These are phyloP conservation scores for Euphorbia corollata DNA, from an alignment of 441 rosid species.

Conservation along the genomic window DNA sequence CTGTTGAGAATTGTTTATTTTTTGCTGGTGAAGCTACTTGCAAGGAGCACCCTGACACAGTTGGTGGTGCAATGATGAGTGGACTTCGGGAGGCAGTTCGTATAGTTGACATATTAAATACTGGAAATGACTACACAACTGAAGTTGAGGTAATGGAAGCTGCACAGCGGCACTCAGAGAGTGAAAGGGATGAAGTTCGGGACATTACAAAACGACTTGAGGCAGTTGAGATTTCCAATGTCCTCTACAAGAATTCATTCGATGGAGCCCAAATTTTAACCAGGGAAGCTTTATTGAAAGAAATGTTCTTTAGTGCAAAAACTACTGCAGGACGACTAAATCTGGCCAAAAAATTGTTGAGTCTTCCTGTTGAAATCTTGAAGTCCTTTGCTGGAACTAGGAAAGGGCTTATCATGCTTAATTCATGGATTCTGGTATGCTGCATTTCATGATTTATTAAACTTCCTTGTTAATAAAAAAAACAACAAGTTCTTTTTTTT, in stretches of 20 bases:
- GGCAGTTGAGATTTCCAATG: slow-evolving; percentile 84
- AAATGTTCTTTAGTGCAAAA: slow-evolving; percentile 85
- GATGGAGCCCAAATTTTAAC: slow-evolving; percentile 55
- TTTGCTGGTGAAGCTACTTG: slow-evolving; percentile 99
- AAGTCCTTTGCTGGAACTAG: slow-evolving; percentile 97
- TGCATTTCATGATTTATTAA: slow-evolving; percentile 10
- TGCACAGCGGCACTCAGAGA: slow-evolving; percentile 67
- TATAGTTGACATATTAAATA: slow-evolving; percentile 71
- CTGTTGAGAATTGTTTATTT: slow-evolving; percentile 88
- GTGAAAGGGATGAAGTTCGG: slow-evolving; percentile 90
- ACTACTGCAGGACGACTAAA: slow-evolving; percentile 80
- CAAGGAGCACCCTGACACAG: slow-evolving; percentile 99
- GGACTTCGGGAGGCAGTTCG: slow-evolving; percentile 99
- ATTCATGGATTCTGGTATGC: slow-evolving; percentile 95
- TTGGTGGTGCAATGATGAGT: slow-evolving; percentile 99
- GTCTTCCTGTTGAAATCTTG: slow-evolving; percentile 73
- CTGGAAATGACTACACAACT: slow-evolving; percentile 83
- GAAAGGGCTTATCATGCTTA: slow-evolving; percentile 79
- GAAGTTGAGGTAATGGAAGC: slow-evolving; percentile 90
- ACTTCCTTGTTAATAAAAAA: neutral
- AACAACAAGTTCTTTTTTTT: neutral
- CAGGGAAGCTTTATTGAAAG: slow-evolving; percentile 73
- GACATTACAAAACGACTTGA: slow-evolving; percentile 91
- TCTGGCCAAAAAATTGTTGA: slow-evolving; percentile 84
- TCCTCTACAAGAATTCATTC: slow-evolving; percentile 56